These are phyloP conservation scores for Psilocybe azurescens DNA, from an alignment of 768 basidiomycete species.

Conservation along the genomic window DNA sequence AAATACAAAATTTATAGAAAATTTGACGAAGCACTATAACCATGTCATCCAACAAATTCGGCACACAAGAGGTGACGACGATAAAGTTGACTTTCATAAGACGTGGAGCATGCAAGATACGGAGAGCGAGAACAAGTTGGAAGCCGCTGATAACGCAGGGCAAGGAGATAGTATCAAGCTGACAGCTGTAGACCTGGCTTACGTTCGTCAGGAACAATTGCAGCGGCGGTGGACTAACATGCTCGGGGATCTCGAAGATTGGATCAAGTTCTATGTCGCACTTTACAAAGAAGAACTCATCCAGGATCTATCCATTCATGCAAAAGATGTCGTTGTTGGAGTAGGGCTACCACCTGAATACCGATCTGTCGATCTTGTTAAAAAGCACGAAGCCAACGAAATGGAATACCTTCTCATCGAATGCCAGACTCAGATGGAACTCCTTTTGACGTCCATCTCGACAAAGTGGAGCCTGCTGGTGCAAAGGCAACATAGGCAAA, in stretches of 20 bases:
- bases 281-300: constrained; percentile 8
- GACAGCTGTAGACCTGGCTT: constrained; percentile 2
- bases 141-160: no score
- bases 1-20: constrained; percentile 4
- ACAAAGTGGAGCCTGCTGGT: not conserved
- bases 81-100: not conserved
- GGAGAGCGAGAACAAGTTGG: no score
- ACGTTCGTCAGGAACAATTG: constrained; percentile 9
- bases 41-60: not conserved
- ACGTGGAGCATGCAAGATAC: not conserved
- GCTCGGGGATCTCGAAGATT: constrained; percentile 1
- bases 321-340: not conserved
- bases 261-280: constrained; percentile 3
- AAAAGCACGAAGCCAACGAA: constrained; percentile 9
- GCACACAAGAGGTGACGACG: no score
- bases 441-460: not conserved
- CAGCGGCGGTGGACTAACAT: constrained; percentile 5
- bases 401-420: constrained; percentile 11
- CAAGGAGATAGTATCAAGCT: no score
- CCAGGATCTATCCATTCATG: not conserved
- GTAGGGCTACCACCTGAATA: not conserved
- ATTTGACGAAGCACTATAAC: constrained; percentile 9
- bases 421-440: constrained; percentile 1
- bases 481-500: not conserved
- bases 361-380: not conserved